Evolutionary conservation across 805 yeast species (phyloP).

Genomic region (Wickerhamiella brachini): DNA sequence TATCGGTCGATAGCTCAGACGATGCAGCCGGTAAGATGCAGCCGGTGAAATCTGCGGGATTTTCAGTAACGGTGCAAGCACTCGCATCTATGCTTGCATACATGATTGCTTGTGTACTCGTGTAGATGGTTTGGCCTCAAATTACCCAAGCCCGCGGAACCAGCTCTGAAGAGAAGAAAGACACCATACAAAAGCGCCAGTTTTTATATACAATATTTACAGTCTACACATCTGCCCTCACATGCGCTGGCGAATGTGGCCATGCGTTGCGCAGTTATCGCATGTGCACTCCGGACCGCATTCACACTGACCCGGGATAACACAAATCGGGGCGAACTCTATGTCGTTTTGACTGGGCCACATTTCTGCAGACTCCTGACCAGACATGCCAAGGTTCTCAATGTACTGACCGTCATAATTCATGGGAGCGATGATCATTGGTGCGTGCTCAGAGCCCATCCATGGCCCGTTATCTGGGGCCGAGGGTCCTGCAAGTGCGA

Average conservation of each 20-base stretch:
- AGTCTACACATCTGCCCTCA: neutral
- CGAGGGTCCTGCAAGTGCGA: neutral
- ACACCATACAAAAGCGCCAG: too few species aligned
- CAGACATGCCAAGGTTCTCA: conserved; percentile 15
- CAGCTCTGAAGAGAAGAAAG: too few species aligned
- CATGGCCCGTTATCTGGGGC: neutral
- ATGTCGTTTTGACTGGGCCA: conserved; percentile 19
- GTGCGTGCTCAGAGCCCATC: conserved; percentile 7
- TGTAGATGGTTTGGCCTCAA: too few species aligned
- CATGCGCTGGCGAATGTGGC: neutral
- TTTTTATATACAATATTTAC: neutral
- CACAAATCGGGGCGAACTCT: conserved; percentile 25
- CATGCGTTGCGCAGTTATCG: conserved; percentile 22
- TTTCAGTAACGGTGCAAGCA: neutral
- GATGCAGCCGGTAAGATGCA: too few species aligned
- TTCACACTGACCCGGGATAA: conserved; percentile 26
- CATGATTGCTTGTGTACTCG: too few species aligned
- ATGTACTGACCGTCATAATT: conserved; percentile 15
- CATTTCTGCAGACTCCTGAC: conserved; percentile 16
- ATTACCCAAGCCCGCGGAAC: too few species aligned
- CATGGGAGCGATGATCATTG: conserved; percentile 26
- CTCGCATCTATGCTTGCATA: too few species aligned
- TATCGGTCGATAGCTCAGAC: too few species aligned
- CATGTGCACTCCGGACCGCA: conserved; percentile 27
- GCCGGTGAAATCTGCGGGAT: neutral